A percentile compares a stretch with the other conserved stretches of the same genome.
These are phyloP conservation scores for Diplodia corticola DNA, from an alignment of 2,329 filamentous ascomycete species.

Conservation along the genomic window DNA sequence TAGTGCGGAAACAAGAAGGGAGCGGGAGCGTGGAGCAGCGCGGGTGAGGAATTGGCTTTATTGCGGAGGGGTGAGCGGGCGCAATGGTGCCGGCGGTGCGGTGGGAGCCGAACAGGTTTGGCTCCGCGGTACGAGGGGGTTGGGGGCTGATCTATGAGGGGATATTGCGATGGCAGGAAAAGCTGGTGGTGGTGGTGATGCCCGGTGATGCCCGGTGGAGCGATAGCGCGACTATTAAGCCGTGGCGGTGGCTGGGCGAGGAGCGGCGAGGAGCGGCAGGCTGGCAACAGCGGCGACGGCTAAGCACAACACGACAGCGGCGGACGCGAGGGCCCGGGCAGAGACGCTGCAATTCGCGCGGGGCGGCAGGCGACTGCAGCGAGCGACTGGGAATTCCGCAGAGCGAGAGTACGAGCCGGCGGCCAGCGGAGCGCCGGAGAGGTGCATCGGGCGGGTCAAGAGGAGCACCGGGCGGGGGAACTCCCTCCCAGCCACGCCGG, in stretches of 20 bases:
- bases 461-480: neutral
- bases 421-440: too few relatives aligned
- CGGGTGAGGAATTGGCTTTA: conserved; percentile 24
- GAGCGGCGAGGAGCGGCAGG: too few relatives aligned
- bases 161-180: conserved; percentile 7
- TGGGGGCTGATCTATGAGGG: neutral
- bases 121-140: neutral
- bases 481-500: neutral
- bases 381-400: neutral
- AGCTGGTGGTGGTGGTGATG: conserved; percentile 6
- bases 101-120: conserved; percentile 2
- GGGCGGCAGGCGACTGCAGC: neutral
- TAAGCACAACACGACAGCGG: neutral
- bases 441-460: neutral
- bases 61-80: neutral
- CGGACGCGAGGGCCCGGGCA: neutral
- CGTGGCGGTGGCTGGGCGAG: neutral
- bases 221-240: neutral
- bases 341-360: neutral
- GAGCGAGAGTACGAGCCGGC: neutral
- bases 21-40: conserved; percentile 25
- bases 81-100: conserved; percentile 1
- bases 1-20: conserved; percentile 35
- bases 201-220: too few relatives aligned
- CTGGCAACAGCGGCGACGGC: neutral